phyloP scores from a whole-genome alignment of 768 basidiomycete genomes.

The Podaxis sp. region DNA sequence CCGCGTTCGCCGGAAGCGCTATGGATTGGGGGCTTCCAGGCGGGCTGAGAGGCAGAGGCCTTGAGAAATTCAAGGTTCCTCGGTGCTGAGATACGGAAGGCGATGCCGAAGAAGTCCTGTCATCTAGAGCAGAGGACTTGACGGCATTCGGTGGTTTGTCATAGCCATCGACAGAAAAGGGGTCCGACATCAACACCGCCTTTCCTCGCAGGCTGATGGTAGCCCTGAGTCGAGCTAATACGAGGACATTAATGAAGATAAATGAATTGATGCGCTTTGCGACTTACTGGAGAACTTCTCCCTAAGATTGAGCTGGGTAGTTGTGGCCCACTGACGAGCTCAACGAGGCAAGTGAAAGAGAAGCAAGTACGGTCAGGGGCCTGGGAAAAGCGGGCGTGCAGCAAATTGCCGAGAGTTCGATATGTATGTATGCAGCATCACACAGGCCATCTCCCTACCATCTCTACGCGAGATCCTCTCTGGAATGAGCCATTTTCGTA shows the following conservation, averaged over 20 bases:
- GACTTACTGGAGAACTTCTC: neutral
- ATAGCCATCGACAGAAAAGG: neutral
- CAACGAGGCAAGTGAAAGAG: neutral
- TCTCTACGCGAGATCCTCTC: neutral
- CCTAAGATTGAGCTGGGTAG: neutral
- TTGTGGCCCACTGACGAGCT: neutral
- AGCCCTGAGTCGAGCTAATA: neutral
- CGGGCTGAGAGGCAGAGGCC: neutral
- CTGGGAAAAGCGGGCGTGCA: neutral
- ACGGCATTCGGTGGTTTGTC: neutral
- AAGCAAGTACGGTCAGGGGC: neutral
- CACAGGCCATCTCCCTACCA: neutral
- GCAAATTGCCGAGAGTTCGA: neutral
- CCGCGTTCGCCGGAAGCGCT: neutral
- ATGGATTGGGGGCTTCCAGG: neutral
- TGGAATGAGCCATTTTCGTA: neutral
- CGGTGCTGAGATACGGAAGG: neutral
- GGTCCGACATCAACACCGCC: neutral
- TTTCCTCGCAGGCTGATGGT: neutral
- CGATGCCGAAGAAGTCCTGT: neutral
- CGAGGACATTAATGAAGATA: neutral
- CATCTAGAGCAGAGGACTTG: neutral
- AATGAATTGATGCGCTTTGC: neutral
- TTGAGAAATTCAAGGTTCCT: constrained; percentile 8
- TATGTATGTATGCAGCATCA: no score